Conservation (phyloP, 306 rosid species). For the Quercus mongolica region DNA sequence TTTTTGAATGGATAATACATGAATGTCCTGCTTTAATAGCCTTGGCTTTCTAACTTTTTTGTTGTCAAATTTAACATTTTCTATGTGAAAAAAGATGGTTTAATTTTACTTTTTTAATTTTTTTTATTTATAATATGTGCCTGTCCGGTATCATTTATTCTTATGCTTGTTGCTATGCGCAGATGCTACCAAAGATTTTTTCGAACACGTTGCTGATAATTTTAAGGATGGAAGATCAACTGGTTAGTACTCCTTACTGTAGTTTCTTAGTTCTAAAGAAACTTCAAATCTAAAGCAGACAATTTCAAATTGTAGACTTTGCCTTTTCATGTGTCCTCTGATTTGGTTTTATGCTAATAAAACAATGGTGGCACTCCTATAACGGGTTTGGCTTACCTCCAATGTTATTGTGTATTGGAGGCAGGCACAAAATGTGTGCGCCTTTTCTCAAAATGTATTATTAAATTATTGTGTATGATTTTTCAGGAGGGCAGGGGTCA, state of each 20-base stretch:
- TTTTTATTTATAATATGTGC: neutral
- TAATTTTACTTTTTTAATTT: neutral
- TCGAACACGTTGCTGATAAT: conserved; percentile 45
- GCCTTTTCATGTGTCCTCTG: neutral
- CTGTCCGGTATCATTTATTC: neutral
- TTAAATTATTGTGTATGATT: neutral
- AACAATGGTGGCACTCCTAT: neutral
- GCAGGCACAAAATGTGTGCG: too few relatives aligned
- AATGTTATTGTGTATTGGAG: too few relatives aligned
- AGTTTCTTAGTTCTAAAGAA: conserved; percentile 14
- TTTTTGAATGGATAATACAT: conserved; percentile 1
- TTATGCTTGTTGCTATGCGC: conserved; percentile 23
- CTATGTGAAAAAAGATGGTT: neutral
- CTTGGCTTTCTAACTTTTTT: neutral
- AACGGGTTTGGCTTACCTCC: too few relatives aligned
- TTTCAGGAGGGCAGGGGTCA: conserved; percentile 28
- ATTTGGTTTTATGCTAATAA: neutral
- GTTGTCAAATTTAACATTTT: neutral
- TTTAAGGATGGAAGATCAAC: conserved; percentile 43
- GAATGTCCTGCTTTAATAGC: conserved; percentile 21
- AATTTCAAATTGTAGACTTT: neutral
- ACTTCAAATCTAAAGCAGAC: neutral
- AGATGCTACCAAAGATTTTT: conserved; percentile 87
- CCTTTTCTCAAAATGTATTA: neutral
- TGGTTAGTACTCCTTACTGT: conserved; percentile 37